These are phyloP conservation scores for Fraxinus pennsylvanica DNA, from an alignment of 257 asterid species.

Conservation along the genomic window DNA sequence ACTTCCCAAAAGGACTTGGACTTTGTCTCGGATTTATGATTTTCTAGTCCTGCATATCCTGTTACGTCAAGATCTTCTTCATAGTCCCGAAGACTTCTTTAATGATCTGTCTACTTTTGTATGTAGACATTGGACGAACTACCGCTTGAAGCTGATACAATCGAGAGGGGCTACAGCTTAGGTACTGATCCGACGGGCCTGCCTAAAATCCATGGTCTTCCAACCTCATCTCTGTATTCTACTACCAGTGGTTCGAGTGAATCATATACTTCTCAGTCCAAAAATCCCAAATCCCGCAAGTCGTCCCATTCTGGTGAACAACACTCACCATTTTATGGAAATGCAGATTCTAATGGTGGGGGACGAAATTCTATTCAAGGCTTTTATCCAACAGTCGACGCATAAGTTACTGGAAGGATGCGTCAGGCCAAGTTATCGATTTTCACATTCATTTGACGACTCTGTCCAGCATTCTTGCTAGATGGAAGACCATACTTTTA, in stretches of 20 bases:
- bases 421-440: background rate
- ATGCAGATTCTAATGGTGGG: conserved; percentile 60
- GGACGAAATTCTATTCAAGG: conserved; percentile 49
- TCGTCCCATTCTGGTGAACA: conserved; percentile 89
- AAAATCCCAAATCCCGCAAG: conserved; percentile 52
- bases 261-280: conserved; percentile 56
- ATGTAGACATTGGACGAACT: conserved; percentile 82
- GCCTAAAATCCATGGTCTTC: conserved; percentile 90
- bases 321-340: conserved; percentile 47
- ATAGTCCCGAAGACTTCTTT: background rate
- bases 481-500: background rate
- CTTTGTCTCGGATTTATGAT: background rate
- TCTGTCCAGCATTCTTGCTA: background rate
- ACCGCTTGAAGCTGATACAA: conserved; percentile 87
- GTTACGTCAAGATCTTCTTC: background rate
- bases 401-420: conserved; percentile 23
- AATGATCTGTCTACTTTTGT: background rate
- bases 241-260: conserved; percentile 57
- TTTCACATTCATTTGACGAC: background rate
- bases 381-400: conserved; percentile 53
- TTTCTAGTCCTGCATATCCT: background rate
- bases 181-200: conserved; percentile 74
- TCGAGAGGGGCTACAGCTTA: conserved; percentile 84
- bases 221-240: conserved; percentile 65
- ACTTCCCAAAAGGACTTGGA: background rate